Evolutionary conservation across 1,139 yeast genomes (phyloP).

Genomic region (Suhomyces anneliseae): DNA sequence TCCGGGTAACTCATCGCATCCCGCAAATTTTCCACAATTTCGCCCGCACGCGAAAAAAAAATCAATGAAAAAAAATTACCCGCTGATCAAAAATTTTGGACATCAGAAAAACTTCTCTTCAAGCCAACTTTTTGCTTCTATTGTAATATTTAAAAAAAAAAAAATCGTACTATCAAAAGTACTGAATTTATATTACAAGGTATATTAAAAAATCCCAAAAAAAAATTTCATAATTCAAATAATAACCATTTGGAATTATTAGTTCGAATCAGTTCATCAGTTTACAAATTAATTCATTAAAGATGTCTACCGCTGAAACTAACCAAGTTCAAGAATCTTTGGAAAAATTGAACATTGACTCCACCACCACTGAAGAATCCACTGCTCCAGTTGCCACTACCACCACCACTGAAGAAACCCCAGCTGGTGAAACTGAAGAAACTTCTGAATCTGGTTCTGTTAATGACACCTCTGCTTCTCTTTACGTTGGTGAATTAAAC

Average conservation of each 20-base stretch:
- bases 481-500: constrained; percentile 97
- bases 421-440: constrained; percentile 27
- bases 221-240: constrained; percentile 11
- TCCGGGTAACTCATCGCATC: constrained; percentile 13
- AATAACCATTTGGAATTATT: not conserved
- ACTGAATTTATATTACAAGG: constrained; percentile 6
- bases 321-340: constrained; percentile 55
- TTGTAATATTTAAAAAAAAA: constrained; percentile 3
- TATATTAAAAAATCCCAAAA: constrained; percentile 15
- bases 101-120: constrained; percentile 5
- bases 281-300: not conserved
- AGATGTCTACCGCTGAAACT: constrained; percentile 51
- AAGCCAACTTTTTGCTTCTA: constrained; percentile 8
- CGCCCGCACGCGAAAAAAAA: constrained; percentile 10
- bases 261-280: not conserved
- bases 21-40: constrained; percentile 7
- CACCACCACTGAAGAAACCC: constrained; percentile 20
- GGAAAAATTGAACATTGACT: constrained; percentile 52
- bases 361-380: constrained; percentile 22
- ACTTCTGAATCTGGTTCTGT: constrained; percentile 35
- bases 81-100: constrained; percentile 7
- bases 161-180: constrained; percentile 6
- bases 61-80: constrained; percentile 4
- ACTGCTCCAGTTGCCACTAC: constrained; percentile 1
- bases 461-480: constrained; percentile 71